Evolutionary conservation across 208 protist species (phyloP), one percentile per base, ranked within the genome.

Genomic region (Crithidia acanthocephali): DNA sequence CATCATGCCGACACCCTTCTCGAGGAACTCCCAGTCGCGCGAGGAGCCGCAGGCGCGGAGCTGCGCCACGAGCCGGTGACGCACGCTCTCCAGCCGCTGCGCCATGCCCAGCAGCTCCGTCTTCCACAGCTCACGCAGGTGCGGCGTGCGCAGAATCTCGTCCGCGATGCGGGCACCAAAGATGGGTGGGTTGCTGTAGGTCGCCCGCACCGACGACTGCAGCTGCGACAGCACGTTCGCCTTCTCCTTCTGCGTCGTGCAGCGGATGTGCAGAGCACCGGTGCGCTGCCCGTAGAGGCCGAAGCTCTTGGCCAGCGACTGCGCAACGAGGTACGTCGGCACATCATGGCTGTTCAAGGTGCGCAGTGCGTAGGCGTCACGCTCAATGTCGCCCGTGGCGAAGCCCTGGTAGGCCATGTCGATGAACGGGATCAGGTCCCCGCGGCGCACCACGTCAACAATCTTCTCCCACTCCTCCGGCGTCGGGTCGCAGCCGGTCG

Each of bases 231-330:
- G 27, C 23, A 99, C 86, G 35, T 74, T 80, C 27, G 75, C 61
- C 28, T 87, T 91, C 70, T 94, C 80, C 28, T 84, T 79, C 15
- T 51, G 44, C 20, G 81, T 68, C 8, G 72, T 73, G 67, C 82
- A 90, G 10, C 95, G 78, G 32, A 99, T 76, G 64, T 88, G 87
- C 23, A 99, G 68, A 1, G 86, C 84, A 37, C 98, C 98, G 30
- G 94, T 87, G 61, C 98, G 90, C 56, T 99, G 96, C n/a, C 96
- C 96, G 72, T 99, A 99, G 6, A 99, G 83, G 22, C 98, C 98
- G 73, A 99, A 95, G 76, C 98, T 99, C 86, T 99, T 99, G 0
- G 96, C 85, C 81, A 98, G 99, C 1, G 95, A 98, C 84, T 99
- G 98, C 15, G 84, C 74, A 8, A 99, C 82, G 11, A 95, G 59